Base-by-base conservation (phyloP, 768 basidiomycete genomes). In the Amanita jacksonii region DNA sequence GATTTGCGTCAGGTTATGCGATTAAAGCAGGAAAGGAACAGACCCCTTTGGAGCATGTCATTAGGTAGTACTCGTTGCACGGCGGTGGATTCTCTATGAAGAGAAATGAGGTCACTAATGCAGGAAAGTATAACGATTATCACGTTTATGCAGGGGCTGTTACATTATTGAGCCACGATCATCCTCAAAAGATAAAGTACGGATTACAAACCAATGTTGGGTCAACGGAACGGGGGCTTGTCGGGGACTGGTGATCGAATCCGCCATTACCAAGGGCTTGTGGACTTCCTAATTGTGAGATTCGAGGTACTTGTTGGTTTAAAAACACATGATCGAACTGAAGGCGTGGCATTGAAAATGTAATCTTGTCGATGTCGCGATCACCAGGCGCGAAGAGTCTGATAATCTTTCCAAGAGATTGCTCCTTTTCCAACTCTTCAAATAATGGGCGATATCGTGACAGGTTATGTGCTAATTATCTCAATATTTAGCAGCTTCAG, bases 21-120 rank as follows among this genome's bases (percentile, higher is more conserved):
- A 20, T 3, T n/a, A 10, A 19, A 10, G 35, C 28, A 5, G 23
- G 7, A 7, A 41, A 19, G 32, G 24, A 16, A 58, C 71, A 51
- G 54, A 77, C 79, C 63, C 81, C 83, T 69, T 86, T 86, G 44
- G 81, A 82, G 64, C 86, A 88, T 32, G 70, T 70, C 80, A 87
- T 85, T 53, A 88, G 63, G 60, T 89, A 89, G 56, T 78, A 74
- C 62, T 88, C 85, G 53, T 88, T 89, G 67, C 86, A 88, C 13
- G 86, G 86, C 10, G 86, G 85, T 25, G 86, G 86, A 47, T 72
- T 76, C 63, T 88, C 86, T 88, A 59, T 37, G 43, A 35, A 47
- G 38, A 28, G 44, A 35, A 20, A 13, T 9, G 10, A 28, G 42
- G 37, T 28, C 12, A 31, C 22, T 15, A 31, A 28, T 16, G 5